These are phyloP conservation scores for Diversispora eburnea DNA, from an alignment of 192 early-diverging fungal genomes.

Conservation along the genomic window DNA sequence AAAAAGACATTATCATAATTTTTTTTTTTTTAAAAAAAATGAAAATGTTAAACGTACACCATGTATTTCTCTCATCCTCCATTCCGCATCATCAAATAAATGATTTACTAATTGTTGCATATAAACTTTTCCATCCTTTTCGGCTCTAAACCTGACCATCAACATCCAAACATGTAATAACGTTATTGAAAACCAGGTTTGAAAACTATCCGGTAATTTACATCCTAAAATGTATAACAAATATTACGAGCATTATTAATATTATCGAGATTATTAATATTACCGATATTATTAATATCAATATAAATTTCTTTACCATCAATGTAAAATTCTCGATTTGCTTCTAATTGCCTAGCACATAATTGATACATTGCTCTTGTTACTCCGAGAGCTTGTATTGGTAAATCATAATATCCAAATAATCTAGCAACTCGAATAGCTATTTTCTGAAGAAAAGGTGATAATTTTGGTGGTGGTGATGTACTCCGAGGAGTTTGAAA, in stretches of 20 bases:
- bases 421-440: background rate
- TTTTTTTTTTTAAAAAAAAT: slow-evolving; percentile 2
- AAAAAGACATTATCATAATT: background rate
- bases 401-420: slow-evolving; percentile 11
- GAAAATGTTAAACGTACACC: slow-evolving; percentile 52
- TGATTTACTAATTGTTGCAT: slow-evolving; percentile 83
- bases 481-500: slow-evolving; percentile 6
- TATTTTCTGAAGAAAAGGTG: slow-evolving; percentile 1
- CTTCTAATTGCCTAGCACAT: slow-evolving; percentile 39
- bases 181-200: slow-evolving; percentile 91
- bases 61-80: slow-evolving; percentile 67
- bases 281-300: background rate
- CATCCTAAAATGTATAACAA: slow-evolving; percentile 44
- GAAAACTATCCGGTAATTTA: slow-evolving; percentile 80
- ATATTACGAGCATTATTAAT: background rate
- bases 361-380: slow-evolving; percentile 39
- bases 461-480: background rate
- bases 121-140: slow-evolving; percentile 70
- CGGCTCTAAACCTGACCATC: slow-evolving; percentile 75
- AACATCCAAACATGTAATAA: slow-evolving; percentile 93
- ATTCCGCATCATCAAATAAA: slow-evolving; percentile 87
- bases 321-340: slow-evolving; percentile 43
- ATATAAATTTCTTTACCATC: slow-evolving; percentile 27
- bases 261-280: slow-evolving; percentile 6
- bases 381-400: slow-evolving; percentile 33